Conservation (phyloP, 2,329 filamentous ascomycete genomes). For the Cladosporium cucumerinum region DNA sequence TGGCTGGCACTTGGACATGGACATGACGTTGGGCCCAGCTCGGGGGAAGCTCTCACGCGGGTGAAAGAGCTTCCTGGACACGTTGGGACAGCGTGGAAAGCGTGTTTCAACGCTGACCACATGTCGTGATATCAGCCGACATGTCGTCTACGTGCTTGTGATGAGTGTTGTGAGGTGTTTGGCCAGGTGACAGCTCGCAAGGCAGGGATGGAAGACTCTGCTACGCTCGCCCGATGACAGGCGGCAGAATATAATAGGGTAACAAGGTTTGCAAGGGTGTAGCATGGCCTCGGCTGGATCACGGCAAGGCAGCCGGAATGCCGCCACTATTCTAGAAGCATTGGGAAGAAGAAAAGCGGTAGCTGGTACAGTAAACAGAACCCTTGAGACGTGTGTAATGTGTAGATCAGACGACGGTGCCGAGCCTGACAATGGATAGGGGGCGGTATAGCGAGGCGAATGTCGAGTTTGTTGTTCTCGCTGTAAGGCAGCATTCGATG, state of each 20-base stretch:
- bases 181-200: neutral
- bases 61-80: constrained; percentile 11
- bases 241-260: constrained; percentile 3
- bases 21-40: constrained; percentile 9
- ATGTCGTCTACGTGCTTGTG: neutral
- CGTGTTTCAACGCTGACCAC: neutral
- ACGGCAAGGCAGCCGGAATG: neutral
- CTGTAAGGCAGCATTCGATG: neutral
- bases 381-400: neutral
- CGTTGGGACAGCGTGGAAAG: constrained; percentile 8
- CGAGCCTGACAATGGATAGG: neutral
- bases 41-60: neutral
- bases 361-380: neutral
- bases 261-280: neutral
- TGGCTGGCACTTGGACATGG: neutral
- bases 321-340: constrained; percentile 8
- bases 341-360: neutral
- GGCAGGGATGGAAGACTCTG: neutral
- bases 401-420: neutral
- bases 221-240: constrained; percentile 4
- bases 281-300: neutral
- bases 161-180: neutral
- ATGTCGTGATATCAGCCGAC: neutral
- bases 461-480: neutral
- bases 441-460: neutral